Base-by-base conservation (phyloP, 768 basidiomycete species). In the Cystobasidium tubakii region DNA sequence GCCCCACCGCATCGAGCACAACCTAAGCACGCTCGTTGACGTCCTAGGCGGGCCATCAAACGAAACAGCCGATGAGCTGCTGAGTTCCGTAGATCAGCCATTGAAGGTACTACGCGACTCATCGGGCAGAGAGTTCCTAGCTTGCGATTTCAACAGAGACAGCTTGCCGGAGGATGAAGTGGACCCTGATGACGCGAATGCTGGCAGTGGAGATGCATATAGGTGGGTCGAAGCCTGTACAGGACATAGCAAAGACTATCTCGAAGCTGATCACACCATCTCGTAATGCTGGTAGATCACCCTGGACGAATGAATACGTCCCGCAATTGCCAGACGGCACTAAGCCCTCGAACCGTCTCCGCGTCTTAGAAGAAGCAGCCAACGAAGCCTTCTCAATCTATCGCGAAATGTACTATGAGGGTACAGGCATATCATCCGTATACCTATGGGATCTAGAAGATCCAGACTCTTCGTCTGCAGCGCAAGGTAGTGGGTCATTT, bases 381-480 rank as follows among this genome's bases (percentile, higher is more conserved):
- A 98, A 98, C 79, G 91, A 95, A 75, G 94, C 93, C 12, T 98
- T 99, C 79, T 93, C 96, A 80, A 92, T 92, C 1, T 99, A 99
- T 82, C 88, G 94, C 29, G 95, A 97, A 82, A 87, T 97, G 94
- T 99, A 99, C 84, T 99, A 88, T 81, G 96, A 98, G 82, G 95
- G 95, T n/a, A 71, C 54, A 15, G 96, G 96, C 1, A 88, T 92
- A 1, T 96, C 92, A 31, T 92, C 90, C 27, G 95, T 96, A 19
- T 99, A 94, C 82, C 87, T 99, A 23, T 99, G 96, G 96, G 95
- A 98, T 80, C 85, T 93, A 31, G 95, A 97, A 73, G 94, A 98
- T 78, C 91, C 91, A 19, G 77, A 31, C 23, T 21, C 33, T 55
- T 34, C 54, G 1, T 9, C 50, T 17, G 54, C 29, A 15, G 15